Evolutionary conservation across 768 basidiomycete genomes (phyloP).

Genomic region (Russula dissimulans): DNA sequence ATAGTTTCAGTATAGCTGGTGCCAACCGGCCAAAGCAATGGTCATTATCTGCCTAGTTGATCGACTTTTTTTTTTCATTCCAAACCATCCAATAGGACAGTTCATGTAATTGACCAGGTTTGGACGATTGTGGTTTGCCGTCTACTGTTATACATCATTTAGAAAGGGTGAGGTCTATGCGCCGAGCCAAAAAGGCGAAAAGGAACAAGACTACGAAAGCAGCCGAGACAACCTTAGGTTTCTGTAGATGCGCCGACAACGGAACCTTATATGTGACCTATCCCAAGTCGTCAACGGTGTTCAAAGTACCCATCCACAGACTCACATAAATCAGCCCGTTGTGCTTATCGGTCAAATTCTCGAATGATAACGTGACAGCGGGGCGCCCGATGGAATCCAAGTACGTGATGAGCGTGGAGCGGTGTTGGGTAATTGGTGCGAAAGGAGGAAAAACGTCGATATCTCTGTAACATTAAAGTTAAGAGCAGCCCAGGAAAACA

Average conservation of each 20-base stretch:
- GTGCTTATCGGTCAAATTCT: slow-evolving; percentile 71
- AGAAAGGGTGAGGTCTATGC: slow-evolving; percentile 43
- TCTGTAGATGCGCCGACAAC: slow-evolving; percentile 71
- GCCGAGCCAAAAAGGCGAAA: slow-evolving; percentile 35
- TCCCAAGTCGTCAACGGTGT: not conserved
- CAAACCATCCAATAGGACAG: not conserved
- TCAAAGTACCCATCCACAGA: slow-evolving; percentile 14
- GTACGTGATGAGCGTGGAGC: slow-evolving; percentile 74
- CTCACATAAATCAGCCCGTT: slow-evolving; percentile 74
- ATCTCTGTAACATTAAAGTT: slow-evolving; percentile 42
- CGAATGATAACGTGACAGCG: slow-evolving; percentile 61
- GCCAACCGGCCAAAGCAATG: slow-evolving; percentile 16
- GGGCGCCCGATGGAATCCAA: slow-evolving; percentile 90
- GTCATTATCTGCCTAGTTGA: slow-evolving; percentile 7
- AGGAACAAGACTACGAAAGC: slow-evolving; percentile 63
- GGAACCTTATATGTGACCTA: slow-evolving; percentile 88
- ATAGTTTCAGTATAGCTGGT: slow-evolving; percentile 29
- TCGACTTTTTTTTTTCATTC: not conserved
- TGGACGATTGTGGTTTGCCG: slow-evolving; percentile 27
- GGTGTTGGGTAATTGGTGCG: slow-evolving; percentile 49
- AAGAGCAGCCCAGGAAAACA: not conserved
- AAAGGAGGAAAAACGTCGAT: slow-evolving; percentile 73
- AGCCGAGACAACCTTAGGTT: slow-evolving; percentile 68
- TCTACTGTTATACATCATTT: not conserved
- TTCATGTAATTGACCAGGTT: slow-evolving; percentile 11